Conservation (phyloP, 78 protist genomes). For the Tieghemostelium lacteum region DNA sequence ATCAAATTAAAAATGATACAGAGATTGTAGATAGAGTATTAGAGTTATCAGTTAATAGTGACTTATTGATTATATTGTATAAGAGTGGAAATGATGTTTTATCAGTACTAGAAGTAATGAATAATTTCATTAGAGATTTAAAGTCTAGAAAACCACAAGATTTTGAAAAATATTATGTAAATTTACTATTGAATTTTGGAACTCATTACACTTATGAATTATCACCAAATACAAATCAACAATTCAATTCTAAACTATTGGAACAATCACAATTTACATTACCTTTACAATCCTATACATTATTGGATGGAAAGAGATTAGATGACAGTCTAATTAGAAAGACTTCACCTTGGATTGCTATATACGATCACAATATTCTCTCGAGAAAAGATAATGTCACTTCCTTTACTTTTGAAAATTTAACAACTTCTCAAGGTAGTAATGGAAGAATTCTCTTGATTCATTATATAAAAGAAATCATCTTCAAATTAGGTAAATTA, state of each 20-base stretch:
- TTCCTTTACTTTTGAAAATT: slow-evolving; percentile 19
- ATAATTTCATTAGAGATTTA: too few relatives aligned
- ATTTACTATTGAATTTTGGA: too few relatives aligned
- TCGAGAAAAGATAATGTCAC: slow-evolving; percentile 52
- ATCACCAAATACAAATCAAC: slow-evolving; percentile 18
- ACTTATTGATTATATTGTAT: too few relatives aligned
- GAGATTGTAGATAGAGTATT: neutral
- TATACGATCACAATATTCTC: slow-evolving; percentile 17
- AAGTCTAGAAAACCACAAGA: too few relatives aligned
- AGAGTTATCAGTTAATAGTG: neutral
- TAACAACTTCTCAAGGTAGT: too few relatives aligned
- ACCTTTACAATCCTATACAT: slow-evolving; percentile 28
- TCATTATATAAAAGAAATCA: slow-evolving; percentile 64
- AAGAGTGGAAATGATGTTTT: too few relatives aligned
- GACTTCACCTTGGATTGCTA: slow-evolving; percentile 49
- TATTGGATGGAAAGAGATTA: slow-evolving; percentile 8
- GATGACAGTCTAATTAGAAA: slow-evolving; percentile 23
- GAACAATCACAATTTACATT: neutral
- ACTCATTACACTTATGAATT: too few relatives aligned
- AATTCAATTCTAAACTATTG: slow-evolving; percentile 6
- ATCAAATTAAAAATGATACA: neutral
- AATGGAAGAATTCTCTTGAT: slow-evolving; percentile 60
- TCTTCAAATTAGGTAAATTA: slow-evolving; percentile 50
- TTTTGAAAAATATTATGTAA: too few relatives aligned
- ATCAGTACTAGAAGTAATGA: too few relatives aligned